These are phyloP conservation scores for Tuber borchii DNA, from an alignment of 495 filamentous ascomycete species.

Conservation along the genomic window DNA sequence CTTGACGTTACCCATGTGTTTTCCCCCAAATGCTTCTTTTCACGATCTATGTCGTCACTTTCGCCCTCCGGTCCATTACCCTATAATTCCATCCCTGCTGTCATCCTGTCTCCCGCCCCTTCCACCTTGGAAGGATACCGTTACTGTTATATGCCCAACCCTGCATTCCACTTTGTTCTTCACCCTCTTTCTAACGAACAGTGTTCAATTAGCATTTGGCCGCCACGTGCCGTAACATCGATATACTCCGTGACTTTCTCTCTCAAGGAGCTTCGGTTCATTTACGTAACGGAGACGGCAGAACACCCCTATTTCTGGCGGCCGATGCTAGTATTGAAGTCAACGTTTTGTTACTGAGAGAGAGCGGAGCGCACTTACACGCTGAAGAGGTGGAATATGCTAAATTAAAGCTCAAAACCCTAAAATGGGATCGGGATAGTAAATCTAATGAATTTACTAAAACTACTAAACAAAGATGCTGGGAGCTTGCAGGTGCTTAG, in stretches of 20 bases:
- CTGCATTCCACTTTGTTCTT: constrained; percentile 5
- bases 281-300: constrained; percentile 68
- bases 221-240: constrained; percentile 52
- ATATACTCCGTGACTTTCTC: constrained; percentile 67
- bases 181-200: constrained; percentile 9
- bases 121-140: constrained; percentile 8
- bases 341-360: constrained; percentile 59
- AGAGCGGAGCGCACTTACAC: constrained; percentile 67
- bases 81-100: constrained; percentile 17
- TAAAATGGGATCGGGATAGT: not conserved
- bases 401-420: not conserved
- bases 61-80: constrained; percentile 12
- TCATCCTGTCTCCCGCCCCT: constrained; percentile 9
- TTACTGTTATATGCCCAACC: constrained; percentile 11
- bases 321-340: constrained; percentile 55
- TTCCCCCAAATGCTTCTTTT: constrained; percentile 6
- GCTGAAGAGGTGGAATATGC: constrained; percentile 41
- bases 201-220: constrained; percentile 55
- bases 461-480: constrained; percentile 26
- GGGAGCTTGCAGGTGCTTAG: constrained; percentile 34
- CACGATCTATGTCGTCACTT: constrained; percentile 31
- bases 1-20: not conserved
- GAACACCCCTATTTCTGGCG: constrained; percentile 65
- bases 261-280: constrained; percentile 78
- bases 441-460: not conserved